A percentile compares a stretch with the other conserved stretches of the same genome.
phyloP scores from a whole-genome alignment of 768 basidiomycete species.

The Mycena filopes region DNA sequence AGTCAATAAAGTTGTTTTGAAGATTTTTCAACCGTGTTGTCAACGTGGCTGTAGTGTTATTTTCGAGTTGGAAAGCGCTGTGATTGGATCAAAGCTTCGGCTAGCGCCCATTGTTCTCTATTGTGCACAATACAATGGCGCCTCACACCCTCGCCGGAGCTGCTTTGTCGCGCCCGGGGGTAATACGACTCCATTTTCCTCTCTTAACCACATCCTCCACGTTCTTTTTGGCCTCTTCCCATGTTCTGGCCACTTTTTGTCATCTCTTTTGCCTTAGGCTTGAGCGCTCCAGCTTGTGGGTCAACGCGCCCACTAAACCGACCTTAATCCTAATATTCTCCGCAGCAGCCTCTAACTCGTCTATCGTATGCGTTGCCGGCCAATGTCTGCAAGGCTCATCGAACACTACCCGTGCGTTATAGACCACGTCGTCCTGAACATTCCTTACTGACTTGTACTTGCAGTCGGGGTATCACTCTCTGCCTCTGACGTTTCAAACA shows the following conservation, averaged over 20 bases:
- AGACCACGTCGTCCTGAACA: not conserved
- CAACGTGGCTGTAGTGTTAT: too few species aligned
- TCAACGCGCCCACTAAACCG: constrained; percentile 2
- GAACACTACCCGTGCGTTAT: constrained; percentile 69
- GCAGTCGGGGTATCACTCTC: constrained; percentile 79
- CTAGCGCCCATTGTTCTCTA: too few species aligned
- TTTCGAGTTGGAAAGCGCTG: too few species aligned
- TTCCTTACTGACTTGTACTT: constrained; percentile 24
- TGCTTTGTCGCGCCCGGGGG: too few species aligned
- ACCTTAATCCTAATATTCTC: not conserved
- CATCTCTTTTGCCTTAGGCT: constrained; percentile 43
- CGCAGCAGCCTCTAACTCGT: constrained; percentile 40
- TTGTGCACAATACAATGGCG: too few species aligned
- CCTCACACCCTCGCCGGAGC: too few species aligned
- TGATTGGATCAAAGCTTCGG: too few species aligned
- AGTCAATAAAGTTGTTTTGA: too few species aligned
- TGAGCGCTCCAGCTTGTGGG: constrained; percentile 52
- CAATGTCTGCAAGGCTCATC: constrained; percentile 87
- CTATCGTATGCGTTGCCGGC: constrained; percentile 86
- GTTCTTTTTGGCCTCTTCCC: constrained; percentile 22
- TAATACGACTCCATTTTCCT: constrained; percentile 19
- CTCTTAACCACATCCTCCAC: constrained; percentile 20
- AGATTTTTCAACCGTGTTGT: too few species aligned
- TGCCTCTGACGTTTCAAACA: constrained; percentile 60
- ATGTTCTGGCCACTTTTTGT: constrained; percentile 52